Base-by-base conservation (phyloP, 768 basidiomycete genomes). In the Clitopilus hobsonii region DNA sequence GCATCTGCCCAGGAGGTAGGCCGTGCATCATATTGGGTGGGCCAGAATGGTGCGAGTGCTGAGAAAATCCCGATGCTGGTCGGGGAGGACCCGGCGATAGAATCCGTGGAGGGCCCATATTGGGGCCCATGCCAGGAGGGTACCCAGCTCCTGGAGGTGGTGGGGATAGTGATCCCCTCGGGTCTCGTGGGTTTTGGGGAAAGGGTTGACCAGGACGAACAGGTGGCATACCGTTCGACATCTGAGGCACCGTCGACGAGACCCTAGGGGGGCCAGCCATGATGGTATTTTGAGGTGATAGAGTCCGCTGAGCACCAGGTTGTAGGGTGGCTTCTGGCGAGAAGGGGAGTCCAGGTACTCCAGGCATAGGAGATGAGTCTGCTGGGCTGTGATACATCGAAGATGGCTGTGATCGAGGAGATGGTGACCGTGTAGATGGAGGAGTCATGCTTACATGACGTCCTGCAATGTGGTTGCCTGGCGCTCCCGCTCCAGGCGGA, bases 321-420 rank as follows among this genome's bases (percentile, higher is more conserved):
- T 66, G 70, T 18, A 66, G 56, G 49, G 72, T 70, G 22, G 60
- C 60, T 24, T 70, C 69, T 32, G 65, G 64, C 18, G 68, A 65
- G 23, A 63, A 54, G 8, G 61, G 53, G 6, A 64, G 61, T 29
- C 55, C 61, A 41, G 63, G 56, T 57, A 67, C 58, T 38, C 54
- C 59, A 18, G 60, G 41, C 41, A 45, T 59, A 28, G 59, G 47
- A 47, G 54, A 52, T 41, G 54, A 51, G 50, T 52, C 54, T 32
- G 63, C 62, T 8, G 30, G 30, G 28, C 61, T 60, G 30, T 52
- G 56, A 29, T 61, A 56, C 41, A 36, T 36, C 3, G 55, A 51
- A 28, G 58, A 58, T 30, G 59, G 55, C 32, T 57, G 58, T 36
- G 58, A 52, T 24, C 41, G 58, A 45, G 54, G 54, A 27, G 60